These are phyloP conservation scores for Pneumocystis wakefieldiae DNA, from an alignment of 1,139 yeast species.

Conservation along the genomic window DNA sequence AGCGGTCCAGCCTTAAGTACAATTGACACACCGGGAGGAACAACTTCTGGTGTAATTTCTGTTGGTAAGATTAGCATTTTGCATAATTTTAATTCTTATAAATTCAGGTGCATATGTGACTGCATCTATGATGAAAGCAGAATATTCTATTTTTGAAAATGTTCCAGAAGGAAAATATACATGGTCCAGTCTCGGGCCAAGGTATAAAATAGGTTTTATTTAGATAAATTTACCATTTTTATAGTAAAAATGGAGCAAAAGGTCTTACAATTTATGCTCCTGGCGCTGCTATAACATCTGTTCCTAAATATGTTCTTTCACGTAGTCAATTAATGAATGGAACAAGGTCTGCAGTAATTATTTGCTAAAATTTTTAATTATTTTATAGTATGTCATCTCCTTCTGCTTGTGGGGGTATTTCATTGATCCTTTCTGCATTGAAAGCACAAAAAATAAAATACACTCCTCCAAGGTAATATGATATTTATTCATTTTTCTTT, in stretches of 20 bases:
- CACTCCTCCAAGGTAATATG: constrained; percentile 3
- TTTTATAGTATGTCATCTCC: constrained; percentile 12
- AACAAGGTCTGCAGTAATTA: constrained; percentile 1
- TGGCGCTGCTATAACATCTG: constrained; percentile 13
- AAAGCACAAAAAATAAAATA: constrained; percentile 7
- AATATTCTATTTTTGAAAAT: constrained; percentile 10
- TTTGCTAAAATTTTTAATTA: not conserved
- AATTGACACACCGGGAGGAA: constrained; percentile 13
- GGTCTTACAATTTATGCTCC: constrained; percentile 13
- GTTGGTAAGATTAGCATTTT: constrained; percentile 4
- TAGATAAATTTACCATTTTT: not conserved
- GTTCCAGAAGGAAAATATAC: constrained; percentile 11
- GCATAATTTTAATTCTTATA: not conserved
- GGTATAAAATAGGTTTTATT: not conserved
- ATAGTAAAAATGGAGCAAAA: constrained; percentile 9
- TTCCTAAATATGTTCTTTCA: constrained; percentile 11
- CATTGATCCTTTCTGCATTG: constrained; percentile 10
- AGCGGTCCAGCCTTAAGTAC: constrained; percentile 12
- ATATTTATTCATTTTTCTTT: not conserved
- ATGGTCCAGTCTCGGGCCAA: constrained; percentile 13
- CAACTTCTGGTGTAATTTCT: constrained; percentile 11
- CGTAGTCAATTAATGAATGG: constrained; percentile 14
- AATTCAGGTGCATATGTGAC: constrained; percentile 11
- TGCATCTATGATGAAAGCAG: constrained; percentile 11
- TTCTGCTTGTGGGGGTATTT: constrained; percentile 13